A percentile compares a stretch with the other conserved stretches of the same genome.
These are phyloP conservation scores for Boletus eberwhitei DNA, from an alignment of 768 basidiomycete genomes.

Conservation along the genomic window DNA sequence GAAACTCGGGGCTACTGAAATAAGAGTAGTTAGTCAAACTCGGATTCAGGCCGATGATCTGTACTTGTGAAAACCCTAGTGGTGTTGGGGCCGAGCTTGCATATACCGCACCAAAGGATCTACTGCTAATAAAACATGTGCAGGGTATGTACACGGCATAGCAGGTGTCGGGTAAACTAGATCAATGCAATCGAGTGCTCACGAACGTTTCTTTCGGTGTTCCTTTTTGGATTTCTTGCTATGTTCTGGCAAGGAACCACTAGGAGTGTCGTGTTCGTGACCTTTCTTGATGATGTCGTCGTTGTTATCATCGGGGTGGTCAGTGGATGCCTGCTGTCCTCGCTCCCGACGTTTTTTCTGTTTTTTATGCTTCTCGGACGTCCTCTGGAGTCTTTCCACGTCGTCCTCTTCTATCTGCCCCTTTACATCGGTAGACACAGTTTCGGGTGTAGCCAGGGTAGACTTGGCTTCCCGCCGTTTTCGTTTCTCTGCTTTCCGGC, in stretches of 20 bases:
- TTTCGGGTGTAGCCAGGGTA: not conserved
- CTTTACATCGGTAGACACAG: not conserved
- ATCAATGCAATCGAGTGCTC: not conserved
- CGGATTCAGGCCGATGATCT: too few relatives aligned
- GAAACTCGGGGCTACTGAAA: not conserved
- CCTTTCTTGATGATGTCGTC: not conserved
- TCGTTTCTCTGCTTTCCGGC: constrained; percentile 28
- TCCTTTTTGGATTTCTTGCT: constrained; percentile 9
- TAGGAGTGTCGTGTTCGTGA: not conserved
- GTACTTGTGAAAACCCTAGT: too few relatives aligned
- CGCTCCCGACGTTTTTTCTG: constrained; percentile 22
- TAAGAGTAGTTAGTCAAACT: too few relatives aligned
- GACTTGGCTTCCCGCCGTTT: constrained; percentile 15
- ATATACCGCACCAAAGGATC: not conserved
- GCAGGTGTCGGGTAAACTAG: not conserved
- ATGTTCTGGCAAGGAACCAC: not conserved
- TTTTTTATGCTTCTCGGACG: constrained; percentile 24
- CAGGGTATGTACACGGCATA: constrained; percentile 14
- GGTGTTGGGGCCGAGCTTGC: not conserved
- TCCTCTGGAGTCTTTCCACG: constrained; percentile 18
- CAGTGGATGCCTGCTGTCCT: constrained; percentile 4
- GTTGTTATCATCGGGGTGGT: not conserved
- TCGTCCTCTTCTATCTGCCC: constrained; percentile 8
- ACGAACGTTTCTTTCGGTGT: constrained; percentile 1
- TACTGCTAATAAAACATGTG: not conserved